Conservation (phyloP, 257 asterid species). For the Vinca minor region DNA sequence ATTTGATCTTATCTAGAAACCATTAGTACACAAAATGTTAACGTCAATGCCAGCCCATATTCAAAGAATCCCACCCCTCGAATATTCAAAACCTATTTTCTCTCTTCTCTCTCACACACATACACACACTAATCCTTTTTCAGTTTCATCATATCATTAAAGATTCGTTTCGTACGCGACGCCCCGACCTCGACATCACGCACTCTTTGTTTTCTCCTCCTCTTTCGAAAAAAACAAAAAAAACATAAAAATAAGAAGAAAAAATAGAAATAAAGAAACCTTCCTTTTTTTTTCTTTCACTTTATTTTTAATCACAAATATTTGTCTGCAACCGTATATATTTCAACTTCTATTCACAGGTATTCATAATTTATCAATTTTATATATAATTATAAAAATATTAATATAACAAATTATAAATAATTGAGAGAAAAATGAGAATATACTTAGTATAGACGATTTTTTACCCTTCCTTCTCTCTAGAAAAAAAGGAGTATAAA, state of each 20-base stretch:
- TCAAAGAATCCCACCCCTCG: conserved; percentile 26
- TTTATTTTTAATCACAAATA: neutral
- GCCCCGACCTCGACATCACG: conserved; percentile 67
- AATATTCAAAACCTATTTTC: conserved; percentile 21
- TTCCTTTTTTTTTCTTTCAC: neutral
- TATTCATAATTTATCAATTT: no score
- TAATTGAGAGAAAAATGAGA: no score
- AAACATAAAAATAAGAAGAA: neutral
- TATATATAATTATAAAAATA: no score
- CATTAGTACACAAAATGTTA: neutral
- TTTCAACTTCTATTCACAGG: no score
- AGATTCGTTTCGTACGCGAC: conserved; percentile 78
- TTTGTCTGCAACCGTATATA: no score
- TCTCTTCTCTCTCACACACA: neutral
- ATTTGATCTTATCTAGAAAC: conserved; percentile 22
- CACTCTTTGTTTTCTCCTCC: conserved; percentile 23
- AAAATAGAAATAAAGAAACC: neutral
- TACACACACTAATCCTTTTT: no score
- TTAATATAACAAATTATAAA: no score
- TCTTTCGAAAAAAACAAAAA: neutral
- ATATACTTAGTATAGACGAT: no score
- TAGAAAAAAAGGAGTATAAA: no score
- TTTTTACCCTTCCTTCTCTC: no score
- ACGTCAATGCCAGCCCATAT: conserved; percentile 24
- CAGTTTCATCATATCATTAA: conserved; percentile 12